These are phyloP conservation scores for Hypoxylon sp. DNA, from an alignment of 2,329 filamentous ascomycete genomes.

Conservation along the genomic window DNA sequence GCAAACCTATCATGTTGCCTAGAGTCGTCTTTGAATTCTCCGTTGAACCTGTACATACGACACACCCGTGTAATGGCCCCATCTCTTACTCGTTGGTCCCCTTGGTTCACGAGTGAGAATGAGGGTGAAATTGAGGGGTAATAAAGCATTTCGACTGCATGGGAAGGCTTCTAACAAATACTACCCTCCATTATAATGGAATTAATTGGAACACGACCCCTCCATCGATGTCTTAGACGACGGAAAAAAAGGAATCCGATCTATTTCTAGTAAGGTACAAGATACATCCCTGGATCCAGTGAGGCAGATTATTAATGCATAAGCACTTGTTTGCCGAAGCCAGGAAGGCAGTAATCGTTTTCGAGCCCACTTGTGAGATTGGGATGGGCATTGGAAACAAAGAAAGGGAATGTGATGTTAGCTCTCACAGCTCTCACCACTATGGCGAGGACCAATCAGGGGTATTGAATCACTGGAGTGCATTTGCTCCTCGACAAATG, in stretches of 20 bases:
- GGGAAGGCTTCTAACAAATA: slow-evolving; percentile 33
- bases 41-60: not conserved
- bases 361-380: slow-evolving; percentile 12
- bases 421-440: not conserved
- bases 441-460: not conserved
- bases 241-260: slow-evolving; percentile 17
- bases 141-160: slow-evolving; percentile 17
- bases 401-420: not conserved
- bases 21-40: slow-evolving; percentile 1
- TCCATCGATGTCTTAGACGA: slow-evolving; percentile 14
- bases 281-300: not conserved
- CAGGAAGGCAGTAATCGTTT: not conserved
- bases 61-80: not conserved
- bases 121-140: slow-evolving; percentile 21
- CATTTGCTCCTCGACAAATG: too few relatives aligned
- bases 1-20: slow-evolving; percentile 11
- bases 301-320: not conserved
- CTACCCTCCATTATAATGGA: slow-evolving; percentile 14
- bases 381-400: slow-evolving; percentile 7
- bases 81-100: slow-evolving; percentile 10
- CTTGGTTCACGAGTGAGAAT: not conserved
- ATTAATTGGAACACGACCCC: not conserved
- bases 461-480: not conserved
- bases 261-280: too few relatives aligned
- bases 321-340: slow-evolving; percentile 1